Conservation (phyloP, 2,329 filamentous ascomycete genomes). For the Aspergillus pseudoglaucus region DNA sequence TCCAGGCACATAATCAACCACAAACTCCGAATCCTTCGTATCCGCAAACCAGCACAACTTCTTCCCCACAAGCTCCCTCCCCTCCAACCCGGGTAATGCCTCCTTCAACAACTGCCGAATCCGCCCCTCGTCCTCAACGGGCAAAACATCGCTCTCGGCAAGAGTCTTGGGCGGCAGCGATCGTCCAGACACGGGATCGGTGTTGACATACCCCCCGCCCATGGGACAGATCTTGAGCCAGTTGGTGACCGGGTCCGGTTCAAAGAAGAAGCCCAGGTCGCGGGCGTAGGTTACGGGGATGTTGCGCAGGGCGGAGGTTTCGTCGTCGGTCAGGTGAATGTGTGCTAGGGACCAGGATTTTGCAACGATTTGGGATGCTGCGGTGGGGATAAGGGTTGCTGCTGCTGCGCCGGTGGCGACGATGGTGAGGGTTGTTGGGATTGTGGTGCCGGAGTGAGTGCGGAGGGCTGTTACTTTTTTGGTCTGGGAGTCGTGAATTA, state of each 20-base stretch:
- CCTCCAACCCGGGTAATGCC: constrained; percentile 47
- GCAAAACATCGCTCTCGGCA: constrained; percentile 42
- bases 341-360: constrained; percentile 57
- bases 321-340: constrained; percentile 50
- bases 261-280: constrained; percentile 60
- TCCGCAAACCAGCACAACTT: constrained; percentile 61
- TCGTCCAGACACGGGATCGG: constrained; percentile 37
- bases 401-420: constrained; percentile 49
- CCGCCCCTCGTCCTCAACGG: constrained; percentile 47
- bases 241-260: constrained; percentile 53
- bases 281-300: constrained; percentile 57
- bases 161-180: constrained; percentile 38
- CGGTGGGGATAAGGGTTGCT: constrained; percentile 43
- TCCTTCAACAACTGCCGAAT: constrained; percentile 47
- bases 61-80: constrained; percentile 51
- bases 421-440: constrained; percentile 40
- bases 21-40: constrained; percentile 53
- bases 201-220: constrained; percentile 51
- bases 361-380: constrained; percentile 48
- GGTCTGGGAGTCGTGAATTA: constrained; percentile 30
- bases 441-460: constrained; percentile 33
- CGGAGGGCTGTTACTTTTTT: constrained; percentile 28
- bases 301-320: constrained; percentile 48
- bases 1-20: constrained; percentile 53
- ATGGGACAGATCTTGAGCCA: constrained; percentile 56